phyloP scores from a whole-genome alignment of 2,329 filamentous ascomycete genomes.

The Triangularia verruculosa region DNA sequence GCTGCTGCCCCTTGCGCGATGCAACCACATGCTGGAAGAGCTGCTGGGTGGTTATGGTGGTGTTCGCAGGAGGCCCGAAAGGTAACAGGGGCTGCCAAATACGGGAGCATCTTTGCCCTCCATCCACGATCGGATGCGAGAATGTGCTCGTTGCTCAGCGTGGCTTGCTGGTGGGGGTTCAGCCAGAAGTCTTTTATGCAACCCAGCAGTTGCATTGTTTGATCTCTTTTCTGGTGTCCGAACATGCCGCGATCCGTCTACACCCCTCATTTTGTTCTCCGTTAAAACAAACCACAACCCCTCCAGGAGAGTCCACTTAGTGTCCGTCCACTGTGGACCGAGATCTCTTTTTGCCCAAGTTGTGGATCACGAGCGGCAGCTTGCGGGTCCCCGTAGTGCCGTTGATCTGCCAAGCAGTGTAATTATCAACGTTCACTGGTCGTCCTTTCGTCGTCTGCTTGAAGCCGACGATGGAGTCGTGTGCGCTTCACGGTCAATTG shows the following conservation, averaged over 20 bases:
- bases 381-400: constrained; percentile 1
- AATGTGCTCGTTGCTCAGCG: constrained; percentile 1
- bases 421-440: not conserved
- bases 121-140: constrained; percentile 1
- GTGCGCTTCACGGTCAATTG: not conserved
- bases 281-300: constrained; percentile 5
- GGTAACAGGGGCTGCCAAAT: constrained; percentile 6
- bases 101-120: not conserved
- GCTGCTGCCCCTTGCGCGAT: constrained; percentile 3
- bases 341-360: constrained; percentile 6
- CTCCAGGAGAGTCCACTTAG: not conserved
- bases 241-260: constrained; percentile 2
- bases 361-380: constrained; percentile 7
- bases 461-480: constrained; percentile 2
- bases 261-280: not conserved
- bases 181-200: not conserved
- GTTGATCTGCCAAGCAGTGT: constrained; percentile 9
- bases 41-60: not conserved
- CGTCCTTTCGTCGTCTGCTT: not conserved
- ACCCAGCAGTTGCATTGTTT: constrained; percentile 6
- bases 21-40: constrained; percentile 4
- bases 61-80: constrained; percentile 2
- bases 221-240: constrained; percentile 5
- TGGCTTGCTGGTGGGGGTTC: constrained; percentile 9
- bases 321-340: constrained; percentile 6